These are phyloP conservation scores for Starmerella stellata DNA, from an alignment of 805 yeast genomes.

Conservation along the genomic window DNA sequence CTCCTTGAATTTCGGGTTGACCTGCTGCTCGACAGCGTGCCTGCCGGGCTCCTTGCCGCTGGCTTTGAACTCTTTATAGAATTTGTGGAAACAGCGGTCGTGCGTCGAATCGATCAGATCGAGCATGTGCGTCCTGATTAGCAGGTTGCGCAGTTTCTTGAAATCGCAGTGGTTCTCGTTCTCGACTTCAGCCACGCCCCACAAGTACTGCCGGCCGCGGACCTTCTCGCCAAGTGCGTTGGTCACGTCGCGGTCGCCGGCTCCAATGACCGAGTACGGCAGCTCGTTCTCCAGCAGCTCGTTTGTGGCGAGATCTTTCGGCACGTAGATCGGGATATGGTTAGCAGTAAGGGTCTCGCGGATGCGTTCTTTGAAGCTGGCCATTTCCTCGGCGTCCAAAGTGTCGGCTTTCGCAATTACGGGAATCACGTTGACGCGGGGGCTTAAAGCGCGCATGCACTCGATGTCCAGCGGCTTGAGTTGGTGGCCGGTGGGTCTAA, in stretches of 20 bases:
- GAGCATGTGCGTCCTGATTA: slow-evolving; percentile 54
- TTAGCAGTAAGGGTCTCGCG: slow-evolving; percentile 35
- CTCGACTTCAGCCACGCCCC: slow-evolving; percentile 81
- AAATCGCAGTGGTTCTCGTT: slow-evolving; percentile 67
- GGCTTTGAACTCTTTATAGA: slow-evolving; percentile 40
- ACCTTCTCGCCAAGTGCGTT: slow-evolving; percentile 33
- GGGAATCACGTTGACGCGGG: slow-evolving; percentile 66
- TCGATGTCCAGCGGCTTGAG: slow-evolving; percentile 51
- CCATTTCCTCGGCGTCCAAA: slow-evolving; percentile 39
- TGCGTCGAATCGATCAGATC: slow-evolving; percentile 67
- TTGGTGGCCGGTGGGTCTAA: slow-evolving; percentile 48
- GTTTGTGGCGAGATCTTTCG: slow-evolving; percentile 22
- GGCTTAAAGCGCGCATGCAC: slow-evolving; percentile 50
- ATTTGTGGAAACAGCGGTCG: slow-evolving; percentile 47
- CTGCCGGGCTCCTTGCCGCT: slow-evolving; percentile 29
- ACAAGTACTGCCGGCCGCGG: slow-evolving; percentile 58
- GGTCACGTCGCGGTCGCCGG: slow-evolving; percentile 31
- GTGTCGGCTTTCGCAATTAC: slow-evolving; percentile 69
- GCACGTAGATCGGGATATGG: slow-evolving; percentile 38
- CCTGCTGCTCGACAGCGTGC: slow-evolving; percentile 25
- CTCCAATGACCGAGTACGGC: slow-evolving; percentile 60
- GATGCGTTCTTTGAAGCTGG: slow-evolving; percentile 35
- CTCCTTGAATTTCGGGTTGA: slow-evolving; percentile 85
- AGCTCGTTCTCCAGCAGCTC: slow-evolving; percentile 25
- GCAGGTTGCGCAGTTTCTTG: slow-evolving; percentile 38